Conservation (phyloP, 768 basidiomycete species). For the Podaxis rugospora region DNA sequence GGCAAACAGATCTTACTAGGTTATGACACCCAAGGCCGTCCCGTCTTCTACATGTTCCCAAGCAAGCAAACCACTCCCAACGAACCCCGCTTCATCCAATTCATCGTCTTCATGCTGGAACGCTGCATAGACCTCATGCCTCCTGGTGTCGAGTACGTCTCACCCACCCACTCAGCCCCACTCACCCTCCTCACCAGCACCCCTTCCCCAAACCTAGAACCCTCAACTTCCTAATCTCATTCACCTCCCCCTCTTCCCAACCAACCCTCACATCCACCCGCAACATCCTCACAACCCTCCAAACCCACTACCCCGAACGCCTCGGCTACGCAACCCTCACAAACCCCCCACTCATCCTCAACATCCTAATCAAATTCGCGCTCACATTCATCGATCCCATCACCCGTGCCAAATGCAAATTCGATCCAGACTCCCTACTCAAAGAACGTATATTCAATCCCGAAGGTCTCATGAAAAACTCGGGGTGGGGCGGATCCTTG, state of each 20-base stretch:
- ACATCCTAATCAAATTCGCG: slow-evolving; percentile 72
- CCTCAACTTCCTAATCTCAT: slow-evolving; percentile 71
- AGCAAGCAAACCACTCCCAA: slow-evolving; percentile 76
- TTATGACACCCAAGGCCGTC: slow-evolving; percentile 61
- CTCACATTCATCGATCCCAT: slow-evolving; percentile 81
- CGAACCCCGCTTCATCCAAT: slow-evolving; percentile 62
- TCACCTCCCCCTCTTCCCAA: slow-evolving; percentile 65
- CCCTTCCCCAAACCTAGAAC: slow-evolving; percentile 38
- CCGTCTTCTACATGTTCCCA: slow-evolving; percentile 64
- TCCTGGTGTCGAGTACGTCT: slow-evolving; percentile 72
- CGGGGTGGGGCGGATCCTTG: slow-evolving; percentile 60
- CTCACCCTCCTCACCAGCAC: background rate
- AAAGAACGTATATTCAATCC: slow-evolving; percentile 63
- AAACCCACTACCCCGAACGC: slow-evolving; percentile 84
- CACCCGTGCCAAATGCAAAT: slow-evolving; percentile 69
- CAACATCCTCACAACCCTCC: slow-evolving; percentile 59
- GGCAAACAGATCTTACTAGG: slow-evolving; percentile 81
- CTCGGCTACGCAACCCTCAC: slow-evolving; percentile 70
- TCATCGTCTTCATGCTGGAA: slow-evolving; percentile 74
- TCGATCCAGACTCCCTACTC: slow-evolving; percentile 59
- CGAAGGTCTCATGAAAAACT: slow-evolving; percentile 63
- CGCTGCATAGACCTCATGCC: slow-evolving; percentile 72
- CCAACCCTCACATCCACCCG: slow-evolving; percentile 38
- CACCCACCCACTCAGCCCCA: background rate
- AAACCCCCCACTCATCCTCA: slow-evolving; percentile 75